Conservation (phyloP, 129 eudicot genomes). For the Centella asiatica region DNA sequence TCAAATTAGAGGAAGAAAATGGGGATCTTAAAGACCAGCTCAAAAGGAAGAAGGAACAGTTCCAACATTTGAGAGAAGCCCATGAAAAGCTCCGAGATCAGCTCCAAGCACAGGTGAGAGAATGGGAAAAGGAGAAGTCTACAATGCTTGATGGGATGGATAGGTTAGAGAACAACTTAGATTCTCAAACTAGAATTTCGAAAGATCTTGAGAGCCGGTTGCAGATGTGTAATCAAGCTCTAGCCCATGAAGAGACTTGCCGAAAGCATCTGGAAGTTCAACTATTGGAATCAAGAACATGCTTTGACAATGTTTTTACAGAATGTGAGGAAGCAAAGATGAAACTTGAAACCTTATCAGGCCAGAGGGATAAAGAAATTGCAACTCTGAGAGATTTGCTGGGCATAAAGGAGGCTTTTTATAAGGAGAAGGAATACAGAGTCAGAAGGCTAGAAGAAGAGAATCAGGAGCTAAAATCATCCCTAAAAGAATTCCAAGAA, state of each 20-base stretch:
- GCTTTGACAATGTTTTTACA: constrained; percentile 23
- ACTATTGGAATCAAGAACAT: constrained; percentile 39
- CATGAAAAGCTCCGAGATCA: constrained; percentile 47
- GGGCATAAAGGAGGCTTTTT: constrained; percentile 46
- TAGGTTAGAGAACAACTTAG: constrained; percentile 44
- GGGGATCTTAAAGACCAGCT: constrained; percentile 53
- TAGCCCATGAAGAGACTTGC: constrained; percentile 58
- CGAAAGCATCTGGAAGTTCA: constrained; percentile 47
- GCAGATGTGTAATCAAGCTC: constrained; percentile 57
- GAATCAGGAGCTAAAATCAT: constrained; percentile 42
- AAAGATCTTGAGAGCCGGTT: constrained; percentile 49
- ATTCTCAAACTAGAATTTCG: constrained; percentile 49
- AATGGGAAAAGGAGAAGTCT: constrained; percentile 71
- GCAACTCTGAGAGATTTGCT: constrained; percentile 38
- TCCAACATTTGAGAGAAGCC: constrained; percentile 67
- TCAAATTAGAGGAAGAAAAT: constrained; percentile 47
- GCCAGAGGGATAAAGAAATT: constrained; percentile 40
- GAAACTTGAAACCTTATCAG: constrained; percentile 33
- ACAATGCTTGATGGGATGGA: constrained; percentile 52
- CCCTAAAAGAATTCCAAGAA: constrained; percentile 60
- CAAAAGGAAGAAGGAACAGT: constrained; percentile 80
- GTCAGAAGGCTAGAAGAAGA: constrained; percentile 48
- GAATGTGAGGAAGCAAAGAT: constrained; percentile 35
- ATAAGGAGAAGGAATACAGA: constrained; percentile 53
- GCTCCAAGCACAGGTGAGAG: constrained; percentile 33